Evolutionary conservation across 148 eudicot genomes (phyloP), one percentile per base, ranked within the genome.

Genomic region (Rhododendron williamsianum): DNA sequence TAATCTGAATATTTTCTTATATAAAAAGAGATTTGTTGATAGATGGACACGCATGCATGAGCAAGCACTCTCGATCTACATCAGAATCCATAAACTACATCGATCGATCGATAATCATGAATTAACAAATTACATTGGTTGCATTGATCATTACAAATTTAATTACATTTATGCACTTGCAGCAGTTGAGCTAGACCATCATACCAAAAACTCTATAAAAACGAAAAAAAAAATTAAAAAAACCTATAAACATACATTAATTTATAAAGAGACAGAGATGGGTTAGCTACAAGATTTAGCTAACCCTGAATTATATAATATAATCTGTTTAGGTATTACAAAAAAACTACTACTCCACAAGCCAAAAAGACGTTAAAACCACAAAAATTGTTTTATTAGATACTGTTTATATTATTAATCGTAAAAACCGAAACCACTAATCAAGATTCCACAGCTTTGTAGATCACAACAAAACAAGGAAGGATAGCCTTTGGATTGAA

Each of bases 401-500:
- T 21, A 21, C 9, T 21, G 45, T 41, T 41, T 41, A 41, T 58
- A 6, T 6, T 19, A 21, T 21, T 58, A 21, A 19, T 21, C 67
- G n/a, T 58, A 58, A 18, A 58, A 58, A 18, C 21, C 16, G 25
- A 27, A 58, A 58, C 71, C 21, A 38, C 83, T 80, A 76, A 41
- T 41, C 45, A 41, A 77, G 83, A 87, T 82, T 88, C 89, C 6
- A 91, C 81, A 21, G 94, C 90, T 84, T 94, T 94, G 87, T 96
- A 96, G 2, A 96, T 92, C 72, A 96, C 99, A 6, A 96, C 99
- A 80, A 96, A 96, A 87, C 99, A 96, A 27, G 99, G 99, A 45
- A 96, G 93, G 35, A 96, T 94, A 43, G 99, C 99, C 88, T 92
- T 91, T 0, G 99, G 89, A 84, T 93, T 95, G 41, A 87, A 92